Conservation (phyloP, 202 grass and related monocot genomes). For the Saccharum hybrid region DNA sequence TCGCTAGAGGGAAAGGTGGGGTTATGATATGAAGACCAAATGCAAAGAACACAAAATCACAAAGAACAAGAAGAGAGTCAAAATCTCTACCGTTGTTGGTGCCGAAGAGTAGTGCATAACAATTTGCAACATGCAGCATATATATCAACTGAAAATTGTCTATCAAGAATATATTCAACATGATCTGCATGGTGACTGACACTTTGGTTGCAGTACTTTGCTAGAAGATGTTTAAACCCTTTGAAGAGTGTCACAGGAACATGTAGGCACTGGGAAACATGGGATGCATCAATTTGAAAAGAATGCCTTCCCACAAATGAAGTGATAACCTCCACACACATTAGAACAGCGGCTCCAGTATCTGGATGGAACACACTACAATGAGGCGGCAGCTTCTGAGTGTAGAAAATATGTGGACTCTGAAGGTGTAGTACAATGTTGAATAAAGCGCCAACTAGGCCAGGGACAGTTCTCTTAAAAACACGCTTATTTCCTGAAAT, state of each 20-base stretch:
- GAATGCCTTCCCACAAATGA: conserved; percentile 70
- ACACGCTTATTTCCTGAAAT: conserved; percentile 76
- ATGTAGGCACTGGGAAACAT: conserved; percentile 79
- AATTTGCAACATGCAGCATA: conserved; percentile 97
- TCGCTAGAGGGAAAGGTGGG: conserved; percentile 48
- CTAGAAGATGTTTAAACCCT: conserved; percentile 62
- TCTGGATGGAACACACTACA: conserved; percentile 57
- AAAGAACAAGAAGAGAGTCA: conserved; percentile 14
- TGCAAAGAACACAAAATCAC: conserved; percentile 11
- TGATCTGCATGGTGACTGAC: conserved; percentile 31
- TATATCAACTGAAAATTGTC: conserved; percentile 75
- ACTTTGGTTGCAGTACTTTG: conserved; percentile 23
- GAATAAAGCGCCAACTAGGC: conserved; percentile 74
- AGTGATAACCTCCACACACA: conserved; percentile 86
- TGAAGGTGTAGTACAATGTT: conserved; percentile 89
- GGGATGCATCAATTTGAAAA: conserved; percentile 71
- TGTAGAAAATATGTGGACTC: conserved; percentile 72
- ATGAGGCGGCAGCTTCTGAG: conserved; percentile 48
- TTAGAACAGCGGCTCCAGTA: conserved; percentile 69
- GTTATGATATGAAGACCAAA: conserved; percentile 21
- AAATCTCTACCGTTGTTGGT: conserved; percentile 69
- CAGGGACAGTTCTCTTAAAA: conserved; percentile 71
- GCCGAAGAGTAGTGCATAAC: conserved; percentile 74
- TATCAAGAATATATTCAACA: conserved; percentile 64
- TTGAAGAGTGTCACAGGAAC: conserved; percentile 75